phyloP scores from a whole-genome alignment of 202 grass and related monocot species.

The Carex arenaria region DNA sequence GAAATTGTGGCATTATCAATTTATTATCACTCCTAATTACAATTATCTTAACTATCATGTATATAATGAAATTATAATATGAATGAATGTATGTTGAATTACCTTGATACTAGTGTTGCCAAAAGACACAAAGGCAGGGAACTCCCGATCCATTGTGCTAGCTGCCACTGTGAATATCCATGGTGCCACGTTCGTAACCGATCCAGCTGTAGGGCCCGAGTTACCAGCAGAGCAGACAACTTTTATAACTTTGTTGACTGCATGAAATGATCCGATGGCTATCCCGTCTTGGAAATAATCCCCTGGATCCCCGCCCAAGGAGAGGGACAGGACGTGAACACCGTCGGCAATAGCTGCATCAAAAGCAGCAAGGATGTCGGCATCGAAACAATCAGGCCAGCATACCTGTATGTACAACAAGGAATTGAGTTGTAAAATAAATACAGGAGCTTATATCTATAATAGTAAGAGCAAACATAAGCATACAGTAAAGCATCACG shows the following conservation, averaged over 20 bases:
- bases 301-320: constrained; percentile 33
- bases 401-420: constrained; percentile 24
- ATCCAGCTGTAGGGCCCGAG: constrained; percentile 29
- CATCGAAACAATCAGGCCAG: constrained; percentile 69
- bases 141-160: constrained; percentile 55
- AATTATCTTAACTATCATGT: not conserved
- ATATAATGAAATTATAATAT: not conserved
- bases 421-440: no score
- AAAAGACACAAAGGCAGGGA: constrained; percentile 43
- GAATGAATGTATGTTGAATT: not conserved
- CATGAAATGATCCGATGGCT: constrained; percentile 67
- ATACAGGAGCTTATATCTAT: not conserved
- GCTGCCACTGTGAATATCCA: constrained; percentile 81
- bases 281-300: constrained; percentile 42
- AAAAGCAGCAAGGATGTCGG: constrained; percentile 63
- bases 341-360: constrained; percentile 88
- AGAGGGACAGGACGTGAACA: constrained; percentile 65
- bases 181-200: constrained; percentile 52
- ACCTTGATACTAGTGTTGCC: constrained; percentile 34
- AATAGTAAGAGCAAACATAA: not conserved
- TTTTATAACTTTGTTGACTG: constrained; percentile 38
- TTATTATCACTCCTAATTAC: no score
- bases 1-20: no score
- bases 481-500: no score
- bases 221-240: constrained; percentile 76